A percentile compares a stretch with the other conserved stretches of the same genome.
Conservation (phyloP, 305 asterid species). For the Fraxinus nigra region DNA sequence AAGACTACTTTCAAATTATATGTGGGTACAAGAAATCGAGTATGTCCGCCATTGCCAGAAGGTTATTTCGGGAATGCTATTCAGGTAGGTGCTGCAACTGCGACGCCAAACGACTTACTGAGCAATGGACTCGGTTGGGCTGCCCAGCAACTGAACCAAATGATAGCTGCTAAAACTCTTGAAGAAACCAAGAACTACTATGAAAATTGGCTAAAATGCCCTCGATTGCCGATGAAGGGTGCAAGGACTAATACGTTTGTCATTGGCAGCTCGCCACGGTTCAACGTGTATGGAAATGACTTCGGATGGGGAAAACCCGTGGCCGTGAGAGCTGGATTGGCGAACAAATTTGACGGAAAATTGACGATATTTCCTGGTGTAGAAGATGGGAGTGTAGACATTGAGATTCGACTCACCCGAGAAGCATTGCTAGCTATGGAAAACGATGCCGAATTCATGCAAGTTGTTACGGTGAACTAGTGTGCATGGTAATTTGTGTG, state of each 20-base stretch:
- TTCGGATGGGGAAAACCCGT: constrained; percentile 62
- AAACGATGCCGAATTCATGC: constrained; percentile 44
- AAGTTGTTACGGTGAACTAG: neutral
- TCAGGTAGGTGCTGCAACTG: neutral
- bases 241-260: neutral
- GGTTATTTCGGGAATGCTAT: constrained; percentile 45
- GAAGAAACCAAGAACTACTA: constrained; percentile 19
- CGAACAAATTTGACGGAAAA: constrained; percentile 34
- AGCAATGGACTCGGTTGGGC: constrained; percentile 35
- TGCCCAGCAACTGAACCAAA: constrained; percentile 31
- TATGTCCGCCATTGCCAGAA: constrained; percentile 24
- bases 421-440: constrained; percentile 32
- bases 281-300: constrained; percentile 41
- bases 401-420: constrained; percentile 33
- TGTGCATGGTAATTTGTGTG: neutral
- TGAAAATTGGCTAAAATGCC: constrained; percentile 33
- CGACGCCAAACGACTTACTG: constrained; percentile 15
- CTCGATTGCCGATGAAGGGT: neutral
- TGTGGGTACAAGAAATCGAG: constrained; percentile 32
- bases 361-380: constrained; percentile 32
- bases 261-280: constrained; percentile 43
- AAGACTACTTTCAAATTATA: neutral
- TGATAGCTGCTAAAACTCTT: constrained; percentile 18
- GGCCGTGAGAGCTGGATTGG: constrained; percentile 43
- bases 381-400: constrained; percentile 40